These are phyloP conservation scores for Penstemon eatonii DNA, from an alignment of 257 asterid genomes.

Conservation along the genomic window DNA sequence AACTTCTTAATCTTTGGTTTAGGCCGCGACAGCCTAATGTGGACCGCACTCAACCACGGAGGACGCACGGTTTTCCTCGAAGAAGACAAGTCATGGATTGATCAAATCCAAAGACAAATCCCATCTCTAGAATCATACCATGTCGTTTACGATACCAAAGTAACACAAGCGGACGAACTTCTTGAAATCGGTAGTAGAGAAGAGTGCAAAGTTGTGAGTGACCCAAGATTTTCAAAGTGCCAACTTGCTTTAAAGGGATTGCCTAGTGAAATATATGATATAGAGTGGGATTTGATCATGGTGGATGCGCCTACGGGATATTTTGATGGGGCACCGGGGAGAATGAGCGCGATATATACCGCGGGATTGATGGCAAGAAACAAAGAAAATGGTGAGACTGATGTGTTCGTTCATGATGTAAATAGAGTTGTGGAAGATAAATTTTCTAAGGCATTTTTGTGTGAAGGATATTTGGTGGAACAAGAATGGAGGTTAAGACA, in stretches of 20 bases:
- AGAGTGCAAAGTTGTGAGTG: conserved; percentile 58
- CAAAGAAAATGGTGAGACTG: conserved; percentile 62
- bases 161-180: conserved; percentile 71
- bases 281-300: conserved; percentile 88
- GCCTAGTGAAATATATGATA: conserved; percentile 60
- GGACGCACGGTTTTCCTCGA: conserved; percentile 85
- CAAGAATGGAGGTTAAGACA: conserved; percentile 75
- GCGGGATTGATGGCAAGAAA: conserved; percentile 84
- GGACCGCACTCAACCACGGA: conserved; percentile 80
- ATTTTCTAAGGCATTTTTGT: conserved; percentile 69
- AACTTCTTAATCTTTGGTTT: conserved; percentile 80
- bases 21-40: conserved; percentile 91
- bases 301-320: conserved; percentile 94
- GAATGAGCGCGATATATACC: conserved; percentile 86
- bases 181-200: conserved; percentile 44
- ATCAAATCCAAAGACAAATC: conserved; percentile 44
- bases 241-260: conserved; percentile 56
- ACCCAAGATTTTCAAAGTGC: conserved; percentile 81
- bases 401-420: conserved; percentile 92
- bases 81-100: conserved; percentile 78
- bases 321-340: conserved; percentile 74
- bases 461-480: conserved; percentile 69
- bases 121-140: conserved; percentile 73
- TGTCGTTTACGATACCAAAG: conserved; percentile 60
- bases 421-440: conserved; percentile 72